Base-by-base conservation (phyloP, 768 basidiomycete species). In the Lyophyllum shimeji region DNA sequence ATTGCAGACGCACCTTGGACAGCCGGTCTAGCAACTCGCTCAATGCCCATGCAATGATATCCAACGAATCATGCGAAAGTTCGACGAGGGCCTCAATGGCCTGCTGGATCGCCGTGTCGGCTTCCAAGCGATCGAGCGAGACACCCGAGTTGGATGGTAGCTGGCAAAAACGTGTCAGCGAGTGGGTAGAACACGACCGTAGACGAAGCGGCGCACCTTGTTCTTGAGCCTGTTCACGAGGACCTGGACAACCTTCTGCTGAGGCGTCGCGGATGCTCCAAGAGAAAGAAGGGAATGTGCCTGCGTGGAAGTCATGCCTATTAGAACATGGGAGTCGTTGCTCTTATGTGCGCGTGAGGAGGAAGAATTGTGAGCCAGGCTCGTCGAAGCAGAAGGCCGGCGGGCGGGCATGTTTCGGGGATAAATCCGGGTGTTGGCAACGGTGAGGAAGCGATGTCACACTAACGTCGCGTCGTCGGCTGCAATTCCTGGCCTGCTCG, bases 81-180 rank as follows among this genome's bases (percentile, higher is more conserved):
- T 91, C 85, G n/a, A 91, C 82, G 17, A 96, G 76, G 12, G 92
- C 84, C 59, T 88, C 83, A 39, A 95, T 83, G 7, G 89, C 83
- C 65, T 90, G 85, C 59, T 85, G 83, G 0, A 89, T 84, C 5
- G 90, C 84, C 31, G 78, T 73, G 70, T 95, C 93, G 7, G 76
- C 77, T 71, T 96, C 93, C 52, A 95, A 74, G 25, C 82, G 78
- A 64, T 86, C 84, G 55, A 95, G 68, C 12, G 84, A 74, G 40
- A 83, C 76, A 18, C 94, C 94, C 29, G 94, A 94, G 71, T 92
- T 81, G 66, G 84, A 87, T 52, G 94, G 95, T 8, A 97, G 80
- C 95, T 97, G 64, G 24, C 39, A 11, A 29, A 43, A 47, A 13
- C 39, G 56, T 49, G 34, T 31, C 66, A 61, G 40, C 18, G 23